phyloP scores from a whole-genome alignment of 345 rosid species.

The Eucalyptus curtisii region DNA sequence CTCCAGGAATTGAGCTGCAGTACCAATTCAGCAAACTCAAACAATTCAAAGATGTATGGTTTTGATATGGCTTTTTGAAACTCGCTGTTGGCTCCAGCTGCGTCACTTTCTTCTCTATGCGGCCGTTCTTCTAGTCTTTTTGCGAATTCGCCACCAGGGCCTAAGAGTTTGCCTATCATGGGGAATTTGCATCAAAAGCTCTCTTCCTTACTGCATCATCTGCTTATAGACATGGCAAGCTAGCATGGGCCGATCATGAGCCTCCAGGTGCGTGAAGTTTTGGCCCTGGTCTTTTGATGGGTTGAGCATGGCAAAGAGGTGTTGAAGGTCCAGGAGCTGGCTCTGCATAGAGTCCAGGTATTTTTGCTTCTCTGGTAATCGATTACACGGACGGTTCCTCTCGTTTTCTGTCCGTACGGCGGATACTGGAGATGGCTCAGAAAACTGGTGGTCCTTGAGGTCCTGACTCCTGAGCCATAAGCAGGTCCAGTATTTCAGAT shows the following conservation, averaged over 20 bases:
- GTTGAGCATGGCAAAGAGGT: conserved; percentile 1
- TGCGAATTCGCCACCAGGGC: neutral
- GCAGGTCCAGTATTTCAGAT: neutral
- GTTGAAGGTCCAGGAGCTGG: conserved; percentile 2
- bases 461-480: neutral
- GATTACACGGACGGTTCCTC: neutral
- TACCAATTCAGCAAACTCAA: neutral
- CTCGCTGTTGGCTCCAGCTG: neutral
- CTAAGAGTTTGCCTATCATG: neutral
- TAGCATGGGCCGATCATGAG: conserved; percentile 8
- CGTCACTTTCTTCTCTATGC: neutral
- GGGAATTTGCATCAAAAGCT: conserved; percentile 11
- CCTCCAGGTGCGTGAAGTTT: conserved; percentile 6
- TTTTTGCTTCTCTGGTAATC: neutral
- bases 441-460: neutral
- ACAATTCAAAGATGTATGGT: neutral
- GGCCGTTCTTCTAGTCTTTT: neutral
- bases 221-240: neutral
- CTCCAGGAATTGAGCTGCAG: neutral
- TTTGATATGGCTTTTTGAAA: neutral
- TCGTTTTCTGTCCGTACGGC: neutral
- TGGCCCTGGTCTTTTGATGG: neutral
- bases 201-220: conserved; percentile 1
- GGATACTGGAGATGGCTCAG: neutral
- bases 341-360: conserved; percentile 7